phyloP scores from a whole-genome alignment of 2,329 filamentous ascomycete genomes.

The Pseudogymnoascus sp. region DNA sequence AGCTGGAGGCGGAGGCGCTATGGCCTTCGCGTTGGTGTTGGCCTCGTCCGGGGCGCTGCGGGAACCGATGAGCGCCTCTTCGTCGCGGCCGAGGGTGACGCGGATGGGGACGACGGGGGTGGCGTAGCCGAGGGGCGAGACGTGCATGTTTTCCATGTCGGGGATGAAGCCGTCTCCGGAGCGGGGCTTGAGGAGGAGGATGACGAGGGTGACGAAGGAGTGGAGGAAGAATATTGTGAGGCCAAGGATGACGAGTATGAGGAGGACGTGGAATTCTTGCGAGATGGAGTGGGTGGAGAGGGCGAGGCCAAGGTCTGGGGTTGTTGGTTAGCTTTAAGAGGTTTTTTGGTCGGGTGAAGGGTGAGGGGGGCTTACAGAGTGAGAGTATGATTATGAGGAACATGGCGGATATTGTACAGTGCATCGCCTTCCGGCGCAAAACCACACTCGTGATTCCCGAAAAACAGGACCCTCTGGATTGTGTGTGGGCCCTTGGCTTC shows the following conservation, averaged over 20 bases:
- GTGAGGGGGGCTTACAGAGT: slow-evolving; percentile 49
- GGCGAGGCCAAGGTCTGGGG: slow-evolving; percentile 61
- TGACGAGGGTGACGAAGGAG: slow-evolving; percentile 62
- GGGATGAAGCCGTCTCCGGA: slow-evolving; percentile 26
- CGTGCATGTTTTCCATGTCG: slow-evolving; percentile 36
- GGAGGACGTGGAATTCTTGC: slow-evolving; percentile 68
- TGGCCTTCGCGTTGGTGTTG: slow-evolving; percentile 45
- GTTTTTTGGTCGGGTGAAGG: not conserved
- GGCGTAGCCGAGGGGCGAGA: slow-evolving; percentile 55
- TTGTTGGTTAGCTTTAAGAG: not conserved
- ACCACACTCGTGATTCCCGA: slow-evolving; percentile 46
- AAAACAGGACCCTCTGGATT: slow-evolving; percentile 28
- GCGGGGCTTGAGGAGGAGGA: slow-evolving; percentile 45
- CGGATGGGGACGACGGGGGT: slow-evolving; percentile 66
- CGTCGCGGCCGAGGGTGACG: slow-evolving; percentile 66
- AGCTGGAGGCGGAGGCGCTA: slow-evolving; percentile 62
- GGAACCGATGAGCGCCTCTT: slow-evolving; percentile 46
- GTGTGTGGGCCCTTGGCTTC: slow-evolving; percentile 17
- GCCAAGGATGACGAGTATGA: slow-evolving; percentile 68
- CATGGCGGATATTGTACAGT: slow-evolving; percentile 54
- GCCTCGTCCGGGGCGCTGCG: slow-evolving; percentile 22
- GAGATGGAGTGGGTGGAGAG: slow-evolving; percentile 55
- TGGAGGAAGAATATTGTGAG: slow-evolving; percentile 75
- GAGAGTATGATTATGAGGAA: slow-evolving; percentile 12
- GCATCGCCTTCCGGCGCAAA: slow-evolving; percentile 47